Percentiles rank a stretch among this genome's conserved stretches.
phyloP scores from a whole-genome alignment of 495 filamentous ascomycete species.

The Neohortaea acidophila region DNA sequence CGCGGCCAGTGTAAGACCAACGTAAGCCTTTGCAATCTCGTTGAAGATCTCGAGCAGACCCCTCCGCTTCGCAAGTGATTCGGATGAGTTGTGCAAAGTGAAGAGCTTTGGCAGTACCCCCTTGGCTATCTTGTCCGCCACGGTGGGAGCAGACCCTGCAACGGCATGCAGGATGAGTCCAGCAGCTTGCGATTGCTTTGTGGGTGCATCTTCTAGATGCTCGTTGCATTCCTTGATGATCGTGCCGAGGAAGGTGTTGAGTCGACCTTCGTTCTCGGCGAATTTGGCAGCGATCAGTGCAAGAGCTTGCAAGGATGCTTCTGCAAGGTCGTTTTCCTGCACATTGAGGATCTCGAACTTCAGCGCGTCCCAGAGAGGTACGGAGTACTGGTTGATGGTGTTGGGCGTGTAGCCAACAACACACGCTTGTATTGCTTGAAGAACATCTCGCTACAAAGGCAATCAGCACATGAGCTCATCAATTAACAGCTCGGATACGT shows the following conservation, averaged over 20 bases:
- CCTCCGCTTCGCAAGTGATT: slow-evolving; percentile 49
- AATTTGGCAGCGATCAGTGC: slow-evolving; percentile 43
- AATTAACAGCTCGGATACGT: slow-evolving; percentile 5
- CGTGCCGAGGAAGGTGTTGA: slow-evolving; percentile 46
- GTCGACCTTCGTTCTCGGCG: slow-evolving; percentile 37
- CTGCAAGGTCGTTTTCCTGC: slow-evolving; percentile 54
- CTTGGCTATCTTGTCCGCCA: slow-evolving; percentile 40
- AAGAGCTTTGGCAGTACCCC: slow-evolving; percentile 44
- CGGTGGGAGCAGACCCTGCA: slow-evolving; percentile 38
- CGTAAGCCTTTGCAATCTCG: slow-evolving; percentile 41
- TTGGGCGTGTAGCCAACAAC: slow-evolving; percentile 43
- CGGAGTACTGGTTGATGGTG: slow-evolving; percentile 51
- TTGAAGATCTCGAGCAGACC: slow-evolving; percentile 51
- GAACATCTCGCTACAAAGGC: slow-evolving; percentile 46
- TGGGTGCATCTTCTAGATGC: slow-evolving; percentile 57
- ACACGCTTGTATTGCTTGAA: slow-evolving; percentile 50
- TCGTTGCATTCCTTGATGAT: slow-evolving; percentile 58
- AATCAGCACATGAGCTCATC: slow-evolving; percentile 17
- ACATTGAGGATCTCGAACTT: slow-evolving; percentile 66
- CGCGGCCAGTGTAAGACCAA: slow-evolving; percentile 25
- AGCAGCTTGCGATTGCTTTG: slow-evolving; percentile 57
- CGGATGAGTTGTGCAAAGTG: slow-evolving; percentile 48
- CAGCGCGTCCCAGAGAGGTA: slow-evolving; percentile 56
- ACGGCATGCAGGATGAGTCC: slow-evolving; percentile 46
- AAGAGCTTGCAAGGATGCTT: slow-evolving; percentile 41